A percentile compares a stretch with the other conserved stretches of the same genome.
Evolutionary conservation across 2,329 filamentous ascomycete genomes (phyloP).

Genomic region (Decorospora gaudefroyi): DNA sequence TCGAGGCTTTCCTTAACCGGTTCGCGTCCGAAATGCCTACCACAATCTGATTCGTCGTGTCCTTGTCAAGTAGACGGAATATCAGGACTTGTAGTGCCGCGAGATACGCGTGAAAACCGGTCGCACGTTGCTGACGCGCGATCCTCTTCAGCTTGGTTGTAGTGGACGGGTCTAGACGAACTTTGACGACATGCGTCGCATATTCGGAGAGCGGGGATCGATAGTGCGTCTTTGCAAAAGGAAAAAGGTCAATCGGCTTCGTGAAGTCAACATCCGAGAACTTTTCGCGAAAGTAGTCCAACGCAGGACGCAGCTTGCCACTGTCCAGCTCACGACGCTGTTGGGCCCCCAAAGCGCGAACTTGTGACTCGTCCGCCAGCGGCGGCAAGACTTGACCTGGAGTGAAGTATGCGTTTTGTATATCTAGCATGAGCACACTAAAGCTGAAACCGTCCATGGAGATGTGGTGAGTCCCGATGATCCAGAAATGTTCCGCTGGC

Average conservation of each 20-base stretch:
- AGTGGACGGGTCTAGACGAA: not conserved
- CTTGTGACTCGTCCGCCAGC: no score
- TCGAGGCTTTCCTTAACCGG: conserved; percentile 39
- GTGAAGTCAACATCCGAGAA: conserved; percentile 3
- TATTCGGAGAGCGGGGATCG: conserved; percentile 7
- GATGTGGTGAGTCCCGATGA: conserved; percentile 57
- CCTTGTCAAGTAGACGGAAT: conserved; percentile 28
- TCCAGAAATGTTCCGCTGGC: conserved; percentile 45
- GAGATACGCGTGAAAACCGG: conserved; percentile 45
- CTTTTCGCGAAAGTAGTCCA: conserved; percentile 8
- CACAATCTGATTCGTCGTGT: conserved; percentile 45
- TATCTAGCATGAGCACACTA: conserved; percentile 51
- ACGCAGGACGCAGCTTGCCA: conserved; percentile 6
- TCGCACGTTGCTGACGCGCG: not conserved
- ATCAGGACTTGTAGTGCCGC: conserved; percentile 49
- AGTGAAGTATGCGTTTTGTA: conserved; percentile 50
- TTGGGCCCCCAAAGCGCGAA: conserved; percentile 2
- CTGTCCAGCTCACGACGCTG: conserved; percentile 7
- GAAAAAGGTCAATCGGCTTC: conserved; percentile 31
- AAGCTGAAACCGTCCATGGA: conserved; percentile 56
- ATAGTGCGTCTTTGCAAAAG: conserved; percentile 12
- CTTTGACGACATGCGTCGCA: not conserved
- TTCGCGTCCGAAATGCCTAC: conserved; percentile 58
- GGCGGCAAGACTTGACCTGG: not conserved
- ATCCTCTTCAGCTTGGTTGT: not conserved